These are phyloP conservation scores for Penicillium crustosum DNA, from an alignment of 2,329 filamentous ascomycete genomes.

Conservation along the genomic window DNA sequence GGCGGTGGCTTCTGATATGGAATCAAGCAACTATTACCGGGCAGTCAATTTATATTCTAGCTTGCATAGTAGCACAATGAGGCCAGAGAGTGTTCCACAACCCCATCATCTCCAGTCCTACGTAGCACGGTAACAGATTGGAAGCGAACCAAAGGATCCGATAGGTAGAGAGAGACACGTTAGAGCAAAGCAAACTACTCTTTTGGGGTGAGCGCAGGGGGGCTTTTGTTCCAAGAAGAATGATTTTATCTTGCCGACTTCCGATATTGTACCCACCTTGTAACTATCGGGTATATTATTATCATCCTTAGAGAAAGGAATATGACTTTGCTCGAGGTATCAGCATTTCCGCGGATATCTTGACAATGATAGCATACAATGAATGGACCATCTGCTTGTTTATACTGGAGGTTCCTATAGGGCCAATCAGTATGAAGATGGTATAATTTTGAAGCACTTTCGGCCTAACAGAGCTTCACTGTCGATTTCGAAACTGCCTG, in stretches of 20 bases:
- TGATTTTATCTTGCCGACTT: background rate
- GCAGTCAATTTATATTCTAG: background rate
- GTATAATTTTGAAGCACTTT: background rate
- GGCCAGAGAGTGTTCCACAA: background rate
- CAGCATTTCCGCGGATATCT: background rate
- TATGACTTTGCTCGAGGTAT: background rate
- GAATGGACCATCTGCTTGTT: background rate
- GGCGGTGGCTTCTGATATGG: background rate
- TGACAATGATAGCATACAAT: background rate
- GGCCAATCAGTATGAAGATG: background rate
- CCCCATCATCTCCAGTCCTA: background rate
- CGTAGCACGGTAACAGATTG: background rate
- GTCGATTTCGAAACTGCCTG: background rate
- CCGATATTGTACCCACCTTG: background rate
- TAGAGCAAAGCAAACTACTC: background rate
- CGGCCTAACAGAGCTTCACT: background rate
- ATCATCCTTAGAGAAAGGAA: background rate
- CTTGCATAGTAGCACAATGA: background rate
- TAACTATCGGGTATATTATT: background rate
- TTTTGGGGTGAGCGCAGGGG: background rate
- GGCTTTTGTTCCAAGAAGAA: background rate
- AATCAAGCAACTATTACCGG: background rate
- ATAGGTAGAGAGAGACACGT: background rate
- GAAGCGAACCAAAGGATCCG: background rate
- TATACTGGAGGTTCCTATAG: background rate